phyloP scores from a whole-genome alignment of 2,329 filamentous ascomycete genomes.

The Colletotrichum lupini region DNA sequence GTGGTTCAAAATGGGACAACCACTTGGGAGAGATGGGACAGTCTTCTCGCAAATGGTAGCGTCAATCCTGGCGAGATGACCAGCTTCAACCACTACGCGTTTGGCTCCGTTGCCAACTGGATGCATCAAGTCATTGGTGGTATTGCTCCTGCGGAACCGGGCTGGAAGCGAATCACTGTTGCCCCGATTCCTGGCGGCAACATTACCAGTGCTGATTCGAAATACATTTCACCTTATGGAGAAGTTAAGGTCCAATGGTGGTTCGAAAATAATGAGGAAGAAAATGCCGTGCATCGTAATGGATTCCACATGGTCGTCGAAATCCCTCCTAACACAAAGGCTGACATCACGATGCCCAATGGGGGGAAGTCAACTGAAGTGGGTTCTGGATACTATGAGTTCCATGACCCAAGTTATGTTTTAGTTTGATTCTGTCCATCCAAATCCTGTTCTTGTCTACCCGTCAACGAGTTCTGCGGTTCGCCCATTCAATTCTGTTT shows the following conservation, averaged over 20 bases:
- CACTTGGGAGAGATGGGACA: slow-evolving; percentile 64
- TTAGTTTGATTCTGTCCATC: background rate
- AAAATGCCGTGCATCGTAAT: slow-evolving; percentile 22
- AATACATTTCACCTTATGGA: slow-evolving; percentile 47
- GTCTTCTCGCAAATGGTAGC: slow-evolving; percentile 53
- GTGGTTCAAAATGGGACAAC: slow-evolving; percentile 59
- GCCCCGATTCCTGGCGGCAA: slow-evolving; percentile 49
- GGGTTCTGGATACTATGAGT: slow-evolving; percentile 29
- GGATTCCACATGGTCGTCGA: slow-evolving; percentile 25
- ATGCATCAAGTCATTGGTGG: slow-evolving; percentile 57
- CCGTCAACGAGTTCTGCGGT: background rate
- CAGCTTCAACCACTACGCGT: slow-evolving; percentile 62
- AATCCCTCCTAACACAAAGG: slow-evolving; percentile 27
- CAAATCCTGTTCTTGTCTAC: background rate
- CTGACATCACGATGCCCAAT: slow-evolving; percentile 27
- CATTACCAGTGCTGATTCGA: slow-evolving; percentile 46
- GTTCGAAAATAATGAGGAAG: slow-evolving; percentile 33
- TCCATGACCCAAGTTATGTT: slow-evolving; percentile 9
- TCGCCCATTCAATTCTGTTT: background rate
- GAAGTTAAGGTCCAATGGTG: slow-evolving; percentile 43
- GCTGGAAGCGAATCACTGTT: slow-evolving; percentile 52
- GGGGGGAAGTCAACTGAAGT: slow-evolving; percentile 14
- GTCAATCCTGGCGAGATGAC: slow-evolving; percentile 60
- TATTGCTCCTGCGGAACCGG: slow-evolving; percentile 50
- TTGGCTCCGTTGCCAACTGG: slow-evolving; percentile 60